Evolutionary conservation across 441 rosid species (phyloP).

Genomic region (Populus hybrid): DNA sequence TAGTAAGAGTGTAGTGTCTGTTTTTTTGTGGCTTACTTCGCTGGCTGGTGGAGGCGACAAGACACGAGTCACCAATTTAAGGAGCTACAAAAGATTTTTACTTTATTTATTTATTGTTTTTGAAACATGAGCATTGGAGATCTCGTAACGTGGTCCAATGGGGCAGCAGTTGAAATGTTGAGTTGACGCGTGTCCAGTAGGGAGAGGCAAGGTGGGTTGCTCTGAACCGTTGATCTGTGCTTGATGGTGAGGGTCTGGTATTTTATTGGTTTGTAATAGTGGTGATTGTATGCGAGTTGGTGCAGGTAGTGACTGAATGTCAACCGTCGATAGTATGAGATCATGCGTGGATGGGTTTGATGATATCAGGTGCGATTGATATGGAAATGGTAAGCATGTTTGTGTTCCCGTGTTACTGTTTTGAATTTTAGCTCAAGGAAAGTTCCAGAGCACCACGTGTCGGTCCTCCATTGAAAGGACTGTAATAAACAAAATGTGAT

Average conservation of each 20-base stretch:
- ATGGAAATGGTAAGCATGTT: too few relatives aligned
- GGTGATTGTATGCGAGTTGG: neutral
- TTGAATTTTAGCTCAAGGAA: too few relatives aligned
- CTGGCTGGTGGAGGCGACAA: slow-evolving; percentile 46
- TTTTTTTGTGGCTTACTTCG: slow-evolving; percentile 18
- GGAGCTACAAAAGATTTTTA: slow-evolving; percentile 19
- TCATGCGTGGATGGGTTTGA: too few relatives aligned
- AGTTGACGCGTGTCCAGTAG: slow-evolving; percentile 33
- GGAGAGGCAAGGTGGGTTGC: slow-evolving; percentile 27
- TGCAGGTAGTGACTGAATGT: neutral
- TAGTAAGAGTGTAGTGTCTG: slow-evolving; percentile 19
- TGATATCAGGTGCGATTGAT: too few relatives aligned
- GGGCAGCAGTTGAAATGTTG: slow-evolving; percentile 10
- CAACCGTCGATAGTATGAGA: neutral
- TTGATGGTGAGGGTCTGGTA: slow-evolving; percentile 3
- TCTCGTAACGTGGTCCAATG: slow-evolving; percentile 56
- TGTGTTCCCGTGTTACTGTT: too few relatives aligned
- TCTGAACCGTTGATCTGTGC: slow-evolving; percentile 26
- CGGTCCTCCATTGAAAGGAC: too few relatives aligned
- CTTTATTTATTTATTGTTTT: slow-evolving; percentile 13
- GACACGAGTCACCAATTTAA: slow-evolving; percentile 68
- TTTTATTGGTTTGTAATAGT: slow-evolving; percentile 1
- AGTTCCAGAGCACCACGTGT: too few relatives aligned
- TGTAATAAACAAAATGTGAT: too few relatives aligned
- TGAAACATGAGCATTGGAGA: neutral